A percentile compares a stretch with the other conserved stretches of the same genome.
Conservation (phyloP, 352 stramenopile species). For the Pythium rhizo-oryzae region DNA sequence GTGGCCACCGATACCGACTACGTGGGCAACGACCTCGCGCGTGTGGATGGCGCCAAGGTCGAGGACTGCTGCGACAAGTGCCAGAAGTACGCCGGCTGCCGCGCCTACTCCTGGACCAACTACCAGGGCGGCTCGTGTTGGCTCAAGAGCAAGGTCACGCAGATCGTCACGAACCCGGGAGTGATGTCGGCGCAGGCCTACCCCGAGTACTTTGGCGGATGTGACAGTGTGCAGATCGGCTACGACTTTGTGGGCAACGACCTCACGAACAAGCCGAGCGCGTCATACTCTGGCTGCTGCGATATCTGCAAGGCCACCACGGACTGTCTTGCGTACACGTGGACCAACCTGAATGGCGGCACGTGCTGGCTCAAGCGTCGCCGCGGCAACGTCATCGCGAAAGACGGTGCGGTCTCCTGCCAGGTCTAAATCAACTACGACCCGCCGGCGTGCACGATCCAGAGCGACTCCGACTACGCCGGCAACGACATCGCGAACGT, state of each 20-base stretch:
- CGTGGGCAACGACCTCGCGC: slow-evolving; percentile 15
- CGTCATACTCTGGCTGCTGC: background rate
- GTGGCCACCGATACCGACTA: slow-evolving; percentile 15
- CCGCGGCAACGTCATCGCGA: background rate
- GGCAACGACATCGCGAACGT: slow-evolving; percentile 14
- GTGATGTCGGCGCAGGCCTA: slow-evolving; percentile 20
- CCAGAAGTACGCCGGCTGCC: slow-evolving; percentile 36
- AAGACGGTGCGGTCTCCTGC: background rate
- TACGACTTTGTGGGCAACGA: slow-evolving; percentile 9
- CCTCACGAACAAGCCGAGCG: background rate
- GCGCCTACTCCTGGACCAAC: slow-evolving; percentile 60
- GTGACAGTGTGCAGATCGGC: background rate
- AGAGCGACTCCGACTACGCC: background rate
- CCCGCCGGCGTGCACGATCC: background rate
- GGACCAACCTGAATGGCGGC: slow-evolving; percentile 7
- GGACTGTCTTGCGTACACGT: background rate
- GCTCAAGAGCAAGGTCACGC: slow-evolving; percentile 27
- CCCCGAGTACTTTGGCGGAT: background rate
- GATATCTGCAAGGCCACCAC: background rate
- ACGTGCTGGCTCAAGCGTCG: slow-evolving; percentile 1
- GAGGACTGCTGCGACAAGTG: slow-evolving; percentile 41
- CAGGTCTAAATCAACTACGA: too few relatives aligned
- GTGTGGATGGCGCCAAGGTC: background rate
- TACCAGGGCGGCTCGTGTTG: slow-evolving; percentile 53
- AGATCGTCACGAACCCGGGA: slow-evolving; percentile 4